phyloP scores from a whole-genome alignment of 805 yeast genomes.

The Nakazawaea anatomiae region DNA sequence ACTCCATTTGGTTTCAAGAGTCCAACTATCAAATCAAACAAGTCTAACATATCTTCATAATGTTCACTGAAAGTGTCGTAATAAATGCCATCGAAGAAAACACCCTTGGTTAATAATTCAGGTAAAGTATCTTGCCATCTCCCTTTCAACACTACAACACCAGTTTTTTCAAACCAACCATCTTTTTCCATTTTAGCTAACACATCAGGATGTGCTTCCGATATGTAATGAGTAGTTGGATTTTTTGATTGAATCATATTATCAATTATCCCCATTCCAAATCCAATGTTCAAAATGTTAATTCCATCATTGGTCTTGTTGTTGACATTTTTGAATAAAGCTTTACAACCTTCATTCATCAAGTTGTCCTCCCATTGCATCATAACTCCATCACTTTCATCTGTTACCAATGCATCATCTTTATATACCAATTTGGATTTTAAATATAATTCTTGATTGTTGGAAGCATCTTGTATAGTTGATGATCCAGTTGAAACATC shows the following conservation, averaged over 20 bases:
- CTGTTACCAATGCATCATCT: conserved; percentile 66
- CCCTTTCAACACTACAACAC: conserved; percentile 77
- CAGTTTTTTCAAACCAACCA: conserved; percentile 77
- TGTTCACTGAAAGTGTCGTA: conserved; percentile 94
- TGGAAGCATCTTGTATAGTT: conserved; percentile 48
- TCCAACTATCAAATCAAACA: conserved; percentile 79
- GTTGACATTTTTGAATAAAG: conserved; percentile 48
- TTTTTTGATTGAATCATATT: conserved; percentile 52
- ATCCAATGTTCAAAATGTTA: conserved; percentile 77
- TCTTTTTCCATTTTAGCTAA: conserved; percentile 56
- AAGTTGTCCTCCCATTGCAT: conserved; percentile 91
- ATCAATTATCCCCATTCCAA: conserved; percentile 97
- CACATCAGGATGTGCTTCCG: conserved; percentile 95
- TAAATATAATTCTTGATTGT: conserved; percentile 58
- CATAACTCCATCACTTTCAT: conserved; percentile 86
- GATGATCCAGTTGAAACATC: conserved; percentile 12
- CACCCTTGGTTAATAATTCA: conserved; percentile 53
- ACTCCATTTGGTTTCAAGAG: conserved; percentile 75
- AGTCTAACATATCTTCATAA: conserved; percentile 79
- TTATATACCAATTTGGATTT: conserved; percentile 61
- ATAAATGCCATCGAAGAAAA: conserved; percentile 85
- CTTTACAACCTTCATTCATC: conserved; percentile 75
- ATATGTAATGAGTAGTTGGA: conserved; percentile 76
- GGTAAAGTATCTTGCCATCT: conserved; percentile 87
- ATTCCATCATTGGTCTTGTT: conserved; percentile 26